These are phyloP conservation scores for Aureoboletus auriporus DNA, from an alignment of 768 basidiomycete species.

Conservation along the genomic window DNA sequence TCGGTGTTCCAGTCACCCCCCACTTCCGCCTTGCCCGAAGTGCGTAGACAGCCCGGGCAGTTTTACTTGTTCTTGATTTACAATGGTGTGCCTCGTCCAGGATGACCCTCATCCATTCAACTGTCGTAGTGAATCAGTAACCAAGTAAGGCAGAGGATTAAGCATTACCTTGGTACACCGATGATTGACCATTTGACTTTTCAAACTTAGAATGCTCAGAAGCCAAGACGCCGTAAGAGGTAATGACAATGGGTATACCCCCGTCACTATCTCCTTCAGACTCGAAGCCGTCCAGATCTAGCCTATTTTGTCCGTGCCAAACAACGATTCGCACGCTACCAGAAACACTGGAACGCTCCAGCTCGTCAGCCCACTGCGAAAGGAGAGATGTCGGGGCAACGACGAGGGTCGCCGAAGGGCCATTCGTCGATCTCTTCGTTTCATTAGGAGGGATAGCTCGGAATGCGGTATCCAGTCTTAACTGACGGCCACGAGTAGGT, in stretches of 20 bases:
- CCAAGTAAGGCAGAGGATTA: not conserved
- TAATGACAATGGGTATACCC: slow-evolving; percentile 78
- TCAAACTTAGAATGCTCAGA: slow-evolving; percentile 79
- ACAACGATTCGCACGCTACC: slow-evolving; percentile 63
- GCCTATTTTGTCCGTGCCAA: slow-evolving; percentile 87
- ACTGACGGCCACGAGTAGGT: slow-evolving; percentile 46
- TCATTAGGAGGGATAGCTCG: slow-evolving; percentile 39
- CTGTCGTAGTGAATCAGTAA: slow-evolving; percentile 34
- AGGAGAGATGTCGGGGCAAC: slow-evolving; percentile 91
- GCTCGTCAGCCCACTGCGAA: slow-evolving; percentile 90
- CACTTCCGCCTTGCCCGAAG: slow-evolving; percentile 76
- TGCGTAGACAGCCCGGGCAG: slow-evolving; percentile 85
- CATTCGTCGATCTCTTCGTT: slow-evolving; percentile 20
- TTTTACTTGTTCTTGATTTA: slow-evolving; percentile 85
- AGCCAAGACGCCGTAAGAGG: slow-evolving; percentile 88
- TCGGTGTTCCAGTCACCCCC: slow-evolving; percentile 95
- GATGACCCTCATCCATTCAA: slow-evolving; percentile 77
- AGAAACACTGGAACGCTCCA: slow-evolving; percentile 76
- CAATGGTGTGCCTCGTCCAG: slow-evolving; percentile 95
- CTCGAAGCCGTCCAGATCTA: slow-evolving; percentile 63
- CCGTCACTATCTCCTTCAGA: slow-evolving; percentile 47
- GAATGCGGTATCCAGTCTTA: slow-evolving; percentile 63
- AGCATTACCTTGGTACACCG: slow-evolving; percentile 67
- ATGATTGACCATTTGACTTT: slow-evolving; percentile 47
- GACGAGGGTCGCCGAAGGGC: slow-evolving; percentile 71